These are phyloP conservation scores for Phytophthora agathidicida DNA, from an alignment of 352 stramenopile species.

Conservation along the genomic window DNA sequence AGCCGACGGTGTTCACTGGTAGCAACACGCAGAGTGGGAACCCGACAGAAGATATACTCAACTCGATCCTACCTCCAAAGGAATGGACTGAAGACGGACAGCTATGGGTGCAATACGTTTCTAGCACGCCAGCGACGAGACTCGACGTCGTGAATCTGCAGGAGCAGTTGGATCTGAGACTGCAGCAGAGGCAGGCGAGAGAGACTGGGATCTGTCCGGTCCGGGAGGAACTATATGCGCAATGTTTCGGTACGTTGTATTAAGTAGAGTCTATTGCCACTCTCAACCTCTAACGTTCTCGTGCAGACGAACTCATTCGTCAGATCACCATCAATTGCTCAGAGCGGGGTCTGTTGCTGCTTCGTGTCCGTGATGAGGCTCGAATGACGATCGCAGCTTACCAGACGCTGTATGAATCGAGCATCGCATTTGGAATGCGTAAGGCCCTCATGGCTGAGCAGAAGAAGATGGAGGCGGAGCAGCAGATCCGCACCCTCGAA, in stretches of 20 bases:
- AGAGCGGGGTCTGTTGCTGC: slow-evolving; percentile 87
- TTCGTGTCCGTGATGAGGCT: slow-evolving; percentile 91
- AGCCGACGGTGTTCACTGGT: slow-evolving; percentile 70
- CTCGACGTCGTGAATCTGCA: slow-evolving; percentile 93
- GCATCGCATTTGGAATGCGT: slow-evolving; percentile 93
- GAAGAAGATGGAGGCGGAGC: slow-evolving; percentile 88
- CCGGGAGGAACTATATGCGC: slow-evolving; percentile 92
- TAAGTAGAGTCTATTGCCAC: background rate
- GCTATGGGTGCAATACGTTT: slow-evolving; percentile 94
- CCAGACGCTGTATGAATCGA: slow-evolving; percentile 93
- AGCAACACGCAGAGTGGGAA: slow-evolving; percentile 59
- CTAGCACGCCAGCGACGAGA: slow-evolving; percentile 89
- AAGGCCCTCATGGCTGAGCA: slow-evolving; percentile 94
- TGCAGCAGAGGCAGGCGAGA: slow-evolving; percentile 91
- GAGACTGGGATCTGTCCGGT: slow-evolving; percentile 94
- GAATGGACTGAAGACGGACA: slow-evolving; percentile 91
- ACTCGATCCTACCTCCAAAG: slow-evolving; percentile 91
- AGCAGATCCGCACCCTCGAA: slow-evolving; percentile 82
- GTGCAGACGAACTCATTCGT: slow-evolving; percentile 89
- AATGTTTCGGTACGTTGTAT: slow-evolving; percentile 84
- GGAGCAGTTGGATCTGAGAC: slow-evolving; percentile 89
- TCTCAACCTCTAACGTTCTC: background rate
- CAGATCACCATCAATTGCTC: slow-evolving; percentile 95
- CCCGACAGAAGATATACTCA: slow-evolving; percentile 92
- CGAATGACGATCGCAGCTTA: slow-evolving; percentile 94